phyloP scores from a whole-genome alignment of 1,284 basidiomycete genomes.

The Papiliotrema laurentii region DNA sequence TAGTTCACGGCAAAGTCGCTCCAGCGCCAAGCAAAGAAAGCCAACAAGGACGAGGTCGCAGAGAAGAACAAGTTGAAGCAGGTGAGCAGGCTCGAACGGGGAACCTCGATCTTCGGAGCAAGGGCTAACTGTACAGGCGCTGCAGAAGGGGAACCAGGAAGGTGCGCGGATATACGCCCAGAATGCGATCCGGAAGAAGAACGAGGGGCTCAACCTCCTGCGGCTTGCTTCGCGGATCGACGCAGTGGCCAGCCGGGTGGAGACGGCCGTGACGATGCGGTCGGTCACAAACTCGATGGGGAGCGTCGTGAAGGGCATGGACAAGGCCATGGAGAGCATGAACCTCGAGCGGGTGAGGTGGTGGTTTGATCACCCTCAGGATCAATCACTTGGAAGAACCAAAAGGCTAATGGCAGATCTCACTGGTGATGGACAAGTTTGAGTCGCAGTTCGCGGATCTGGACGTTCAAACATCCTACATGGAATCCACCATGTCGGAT shows the following conservation, averaged over 20 bases:
- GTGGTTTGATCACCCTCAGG: not conserved
- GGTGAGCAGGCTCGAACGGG: slow-evolving; percentile 50
- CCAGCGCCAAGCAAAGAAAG: slow-evolving; percentile 88
- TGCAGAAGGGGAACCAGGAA: slow-evolving; percentile 94
- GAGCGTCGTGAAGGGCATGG: slow-evolving; percentile 95
- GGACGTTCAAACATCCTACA: slow-evolving; percentile 96
- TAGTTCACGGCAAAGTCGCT: slow-evolving; percentile 95
- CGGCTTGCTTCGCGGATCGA: slow-evolving; percentile 87
- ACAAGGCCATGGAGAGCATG: slow-evolving; percentile 99
- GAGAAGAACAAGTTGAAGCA: slow-evolving; percentile 90
- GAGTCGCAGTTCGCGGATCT: slow-evolving; percentile 94
- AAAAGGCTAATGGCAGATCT: slow-evolving; percentile 63
- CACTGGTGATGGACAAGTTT: slow-evolving; percentile 98
- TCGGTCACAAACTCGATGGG: slow-evolving; percentile 86
- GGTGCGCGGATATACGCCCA: slow-evolving; percentile 98
- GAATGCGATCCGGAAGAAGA: slow-evolving; percentile 98
- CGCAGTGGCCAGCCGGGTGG: slow-evolving; percentile 91
- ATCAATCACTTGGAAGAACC: not conserved
- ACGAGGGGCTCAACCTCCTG: slow-evolving; percentile 84
- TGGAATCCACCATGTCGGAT: slow-evolving; percentile 94
- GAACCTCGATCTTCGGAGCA: too few relatives aligned
- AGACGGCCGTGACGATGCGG: slow-evolving; percentile 99
- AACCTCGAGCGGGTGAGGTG: slow-evolving; percentile 83
- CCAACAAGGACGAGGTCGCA: slow-evolving; percentile 80
- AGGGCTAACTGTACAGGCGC: slow-evolving; percentile 63